A percentile compares a stretch with the other conserved stretches of the same genome.
Conservation (phyloP, 1,284 basidiomycete species). For the Cryptococcus sp. region DNA sequence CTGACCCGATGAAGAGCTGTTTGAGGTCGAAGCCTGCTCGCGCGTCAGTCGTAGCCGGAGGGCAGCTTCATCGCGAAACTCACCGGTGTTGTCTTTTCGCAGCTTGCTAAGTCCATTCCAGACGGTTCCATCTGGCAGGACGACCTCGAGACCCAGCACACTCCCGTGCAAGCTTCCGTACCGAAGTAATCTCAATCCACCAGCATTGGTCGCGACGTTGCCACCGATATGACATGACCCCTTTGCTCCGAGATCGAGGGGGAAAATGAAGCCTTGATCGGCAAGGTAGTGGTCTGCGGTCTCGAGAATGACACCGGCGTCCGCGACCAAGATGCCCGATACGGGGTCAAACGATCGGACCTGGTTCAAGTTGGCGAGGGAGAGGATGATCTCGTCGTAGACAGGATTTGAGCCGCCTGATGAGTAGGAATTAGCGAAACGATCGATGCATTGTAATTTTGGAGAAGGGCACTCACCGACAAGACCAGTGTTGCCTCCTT, state of each 20-base stretch:
- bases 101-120: slow-evolving; percentile 76
- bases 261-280: slow-evolving; percentile 92
- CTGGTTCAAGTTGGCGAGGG: slow-evolving; percentile 76
- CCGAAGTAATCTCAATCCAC: slow-evolving; percentile 87
- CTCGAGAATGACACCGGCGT: slow-evolving; percentile 96
- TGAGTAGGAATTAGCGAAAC: neutral
- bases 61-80: slow-evolving; percentile 23
- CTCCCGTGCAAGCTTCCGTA: slow-evolving; percentile 96
- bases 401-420: slow-evolving; percentile 88
- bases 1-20: slow-evolving; percentile 96
- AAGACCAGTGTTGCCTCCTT: slow-evolving; percentile 97
- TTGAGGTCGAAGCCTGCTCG: slow-evolving; percentile 91
- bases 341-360: slow-evolving; percentile 91
- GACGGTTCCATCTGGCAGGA: slow-evolving; percentile 94
- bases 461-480: slow-evolving; percentile 61
- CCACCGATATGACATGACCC: slow-evolving; percentile 99
- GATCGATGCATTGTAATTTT: neutral
- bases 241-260: slow-evolving; percentile 96
- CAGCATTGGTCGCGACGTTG: slow-evolving; percentile 96
- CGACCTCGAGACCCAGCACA: slow-evolving; percentile 96
- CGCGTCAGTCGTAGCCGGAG: slow-evolving; percentile 3
- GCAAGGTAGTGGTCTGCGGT: slow-evolving; percentile 82
- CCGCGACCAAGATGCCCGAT: slow-evolving; percentile 66
- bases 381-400: slow-evolving; percentile 85
- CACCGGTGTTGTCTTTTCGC: slow-evolving; percentile 97